Conservation (phyloP, 2,329 filamentous ascomycete species). For the Ascochyta viciae-villosae region DNA sequence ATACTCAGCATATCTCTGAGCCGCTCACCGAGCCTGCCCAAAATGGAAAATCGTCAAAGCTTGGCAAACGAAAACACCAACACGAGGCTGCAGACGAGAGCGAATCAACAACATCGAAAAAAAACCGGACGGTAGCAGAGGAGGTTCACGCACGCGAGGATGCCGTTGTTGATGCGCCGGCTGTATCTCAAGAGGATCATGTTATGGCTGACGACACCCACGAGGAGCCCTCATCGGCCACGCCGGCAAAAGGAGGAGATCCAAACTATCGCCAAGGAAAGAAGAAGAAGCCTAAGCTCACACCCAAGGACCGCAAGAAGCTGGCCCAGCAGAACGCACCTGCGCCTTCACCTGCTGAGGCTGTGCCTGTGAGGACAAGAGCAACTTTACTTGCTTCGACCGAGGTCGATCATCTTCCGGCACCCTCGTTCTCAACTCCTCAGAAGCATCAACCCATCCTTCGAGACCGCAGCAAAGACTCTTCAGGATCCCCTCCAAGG, state of each 20-base stretch:
- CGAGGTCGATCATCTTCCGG: conserved; percentile 28
- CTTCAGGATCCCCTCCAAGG: conserved; percentile 34
- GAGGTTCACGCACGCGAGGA: neutral
- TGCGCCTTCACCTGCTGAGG: conserved; percentile 33
- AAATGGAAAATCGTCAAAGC: conserved; percentile 36
- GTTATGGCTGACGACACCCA: conserved; percentile 9
- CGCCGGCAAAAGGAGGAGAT: conserved; percentile 40
- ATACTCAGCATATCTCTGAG: conserved; percentile 14
- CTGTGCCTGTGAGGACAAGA: conserved; percentile 15
- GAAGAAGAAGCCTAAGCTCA: conserved; percentile 23
- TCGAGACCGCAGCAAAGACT: conserved; percentile 23
- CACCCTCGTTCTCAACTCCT: conserved; percentile 24
- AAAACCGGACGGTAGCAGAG: conserved; percentile 4
- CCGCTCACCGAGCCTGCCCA: conserved; percentile 27
- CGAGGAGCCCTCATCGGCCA: conserved; percentile 16
- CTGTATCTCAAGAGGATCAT: conserved; percentile 15
- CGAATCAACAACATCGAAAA: conserved; percentile 29
- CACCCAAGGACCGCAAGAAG: conserved; percentile 13
- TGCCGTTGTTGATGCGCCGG: neutral
- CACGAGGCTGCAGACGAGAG: conserved; percentile 35
- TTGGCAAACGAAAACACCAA: conserved; percentile 49
- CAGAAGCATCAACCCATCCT: conserved; percentile 23
- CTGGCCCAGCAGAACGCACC: conserved; percentile 8
- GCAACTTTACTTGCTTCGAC: conserved; percentile 42
- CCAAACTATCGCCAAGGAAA: conserved; percentile 42